Conservation (phyloP, 768 basidiomycete genomes). For the Dacryopinax primogenitus region DNA sequence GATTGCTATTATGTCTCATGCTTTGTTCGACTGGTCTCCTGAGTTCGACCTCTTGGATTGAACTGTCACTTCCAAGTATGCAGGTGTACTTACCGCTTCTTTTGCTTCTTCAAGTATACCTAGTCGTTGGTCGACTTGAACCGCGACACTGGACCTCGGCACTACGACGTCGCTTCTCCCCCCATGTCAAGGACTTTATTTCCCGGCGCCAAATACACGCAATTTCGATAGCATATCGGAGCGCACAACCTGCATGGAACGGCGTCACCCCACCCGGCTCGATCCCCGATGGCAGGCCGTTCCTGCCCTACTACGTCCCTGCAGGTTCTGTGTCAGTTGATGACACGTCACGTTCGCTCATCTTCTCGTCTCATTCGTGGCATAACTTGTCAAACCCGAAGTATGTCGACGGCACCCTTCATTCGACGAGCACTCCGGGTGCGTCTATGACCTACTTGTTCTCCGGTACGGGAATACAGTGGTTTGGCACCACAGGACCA, state of each 20-base stretch:
- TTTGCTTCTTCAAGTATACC: constrained; percentile 14
- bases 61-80: no score
- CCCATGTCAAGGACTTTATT: neutral
- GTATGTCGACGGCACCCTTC: constrained; percentile 9
- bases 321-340: constrained; percentile 58
- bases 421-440: neutral
- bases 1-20: no score
- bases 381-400: neutral
- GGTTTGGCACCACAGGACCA: constrained; percentile 51
- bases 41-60: no score
- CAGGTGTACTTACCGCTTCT: no score
- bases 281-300: constrained; percentile 21
- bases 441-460: constrained; percentile 12
- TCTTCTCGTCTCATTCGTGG: constrained; percentile 30
- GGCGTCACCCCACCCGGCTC: neutral
- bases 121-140: neutral
- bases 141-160: constrained; percentile 6
- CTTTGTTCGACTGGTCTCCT: no score
- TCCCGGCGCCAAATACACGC: no score
- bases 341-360: constrained; percentile 53
- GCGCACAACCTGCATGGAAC: constrained; percentile 12
- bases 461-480: constrained; percentile 43
- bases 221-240: neutral
- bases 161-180: neutral
- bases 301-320: constrained; percentile 62